phyloP scores from a whole-genome alignment of 2,329 filamentous ascomycete species.

The Cercospora beticola region DNA sequence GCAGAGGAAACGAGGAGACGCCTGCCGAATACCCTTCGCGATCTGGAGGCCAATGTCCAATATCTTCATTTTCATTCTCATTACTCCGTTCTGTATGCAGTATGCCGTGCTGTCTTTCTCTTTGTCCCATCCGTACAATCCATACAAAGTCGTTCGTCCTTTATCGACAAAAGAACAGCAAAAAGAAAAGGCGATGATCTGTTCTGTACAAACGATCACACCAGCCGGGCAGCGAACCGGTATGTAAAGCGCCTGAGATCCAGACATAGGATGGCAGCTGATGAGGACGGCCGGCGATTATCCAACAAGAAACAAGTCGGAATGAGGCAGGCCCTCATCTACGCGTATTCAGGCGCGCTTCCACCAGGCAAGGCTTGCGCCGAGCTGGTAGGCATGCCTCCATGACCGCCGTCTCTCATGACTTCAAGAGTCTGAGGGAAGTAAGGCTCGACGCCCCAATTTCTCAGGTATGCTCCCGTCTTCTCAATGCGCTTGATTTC shows the following conservation, averaged over 20 bases:
- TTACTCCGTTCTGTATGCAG: not conserved
- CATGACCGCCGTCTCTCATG: slow-evolving; percentile 42
- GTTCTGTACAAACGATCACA: not conserved
- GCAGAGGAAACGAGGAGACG: not conserved
- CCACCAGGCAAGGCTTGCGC: slow-evolving; percentile 10
- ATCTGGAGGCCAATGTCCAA: not conserved
- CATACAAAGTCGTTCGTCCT: not conserved
- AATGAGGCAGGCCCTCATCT: not conserved
- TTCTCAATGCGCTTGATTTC: slow-evolving; percentile 59
- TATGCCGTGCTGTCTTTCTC: not conserved
- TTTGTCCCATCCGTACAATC: not conserved
- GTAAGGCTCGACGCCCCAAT: slow-evolving; percentile 55
- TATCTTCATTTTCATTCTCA: not conserved
- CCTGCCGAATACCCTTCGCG: not conserved
- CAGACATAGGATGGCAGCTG: not conserved
- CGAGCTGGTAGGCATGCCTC: not conserved
- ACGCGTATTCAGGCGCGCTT: slow-evolving; percentile 13
- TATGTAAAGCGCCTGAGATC: not conserved
- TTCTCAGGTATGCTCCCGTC: slow-evolving; percentile 53
- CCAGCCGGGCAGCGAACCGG: not conserved
- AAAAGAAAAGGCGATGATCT: not conserved
- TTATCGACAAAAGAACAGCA: not conserved
- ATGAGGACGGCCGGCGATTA: not conserved
- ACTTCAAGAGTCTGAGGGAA: slow-evolving; percentile 53
- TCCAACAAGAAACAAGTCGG: not conserved